A percentile compares a stretch with the other conserved stretches of the same genome.
Conservation (phyloP, 768 basidiomycete species). For the Tricholoma terreum region DNA sequence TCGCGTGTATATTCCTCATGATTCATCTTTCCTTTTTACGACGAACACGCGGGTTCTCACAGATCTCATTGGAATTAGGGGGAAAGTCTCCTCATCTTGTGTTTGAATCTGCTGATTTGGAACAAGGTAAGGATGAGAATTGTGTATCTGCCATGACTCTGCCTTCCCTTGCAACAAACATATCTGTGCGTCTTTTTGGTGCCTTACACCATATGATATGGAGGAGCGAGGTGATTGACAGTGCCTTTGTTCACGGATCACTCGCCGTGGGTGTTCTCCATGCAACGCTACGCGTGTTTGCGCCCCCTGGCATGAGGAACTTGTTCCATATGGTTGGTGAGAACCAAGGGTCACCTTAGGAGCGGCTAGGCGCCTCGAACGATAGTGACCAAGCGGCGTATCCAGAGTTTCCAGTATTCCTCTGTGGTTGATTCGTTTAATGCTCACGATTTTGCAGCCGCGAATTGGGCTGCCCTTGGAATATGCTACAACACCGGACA, state of each 20-base stretch:
- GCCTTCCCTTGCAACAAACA: neutral
- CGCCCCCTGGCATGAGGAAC: neutral
- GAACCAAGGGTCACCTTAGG: neutral
- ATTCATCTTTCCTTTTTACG: neutral
- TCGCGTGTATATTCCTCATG: slow-evolving; percentile 14
- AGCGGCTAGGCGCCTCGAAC: neutral
- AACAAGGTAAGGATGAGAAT: slow-evolving; percentile 55
- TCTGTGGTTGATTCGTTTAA: neutral
- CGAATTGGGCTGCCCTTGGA: slow-evolving; percentile 82
- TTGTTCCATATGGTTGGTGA: neutral
- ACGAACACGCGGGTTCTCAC: slow-evolving; percentile 11
- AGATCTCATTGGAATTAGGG: slow-evolving; percentile 91
- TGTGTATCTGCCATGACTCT: neutral
- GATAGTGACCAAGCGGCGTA: neutral
- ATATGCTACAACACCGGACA: slow-evolving; percentile 90
- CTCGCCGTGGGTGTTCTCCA: neutral
- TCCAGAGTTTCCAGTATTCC: neutral
- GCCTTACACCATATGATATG: neutral
- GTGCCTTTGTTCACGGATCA: neutral
- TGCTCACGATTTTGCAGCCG: slow-evolving; percentile 42
- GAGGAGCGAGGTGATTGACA: neutral
- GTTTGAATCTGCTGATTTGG: slow-evolving; percentile 88
- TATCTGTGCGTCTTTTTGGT: neutral
- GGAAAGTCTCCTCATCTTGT: slow-evolving; percentile 90
- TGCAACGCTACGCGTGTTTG: neutral